Base-by-base conservation (phyloP, 2,329 filamentous ascomycete species). In the Cadophora sp. region DNA sequence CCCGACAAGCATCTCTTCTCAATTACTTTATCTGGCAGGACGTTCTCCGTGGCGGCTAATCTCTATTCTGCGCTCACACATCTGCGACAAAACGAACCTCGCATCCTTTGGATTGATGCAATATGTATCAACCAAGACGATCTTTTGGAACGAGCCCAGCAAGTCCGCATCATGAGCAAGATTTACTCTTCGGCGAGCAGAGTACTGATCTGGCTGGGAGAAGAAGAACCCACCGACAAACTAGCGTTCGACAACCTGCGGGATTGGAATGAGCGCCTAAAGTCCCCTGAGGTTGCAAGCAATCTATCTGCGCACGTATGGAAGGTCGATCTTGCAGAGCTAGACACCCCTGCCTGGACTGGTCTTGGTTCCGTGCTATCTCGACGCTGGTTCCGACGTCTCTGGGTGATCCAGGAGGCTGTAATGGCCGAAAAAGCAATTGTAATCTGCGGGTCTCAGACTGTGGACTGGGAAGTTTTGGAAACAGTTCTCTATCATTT, bases 51-150 rank as follows among this genome's bases (percentile, higher is more conserved):
- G 12, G 31, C 53, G 3, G 16, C 27, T 3, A 58, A 58, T n/a
- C 53, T 58, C 26, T 58, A 34, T 12, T 31, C 16, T n/a, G 53
- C 53, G 2, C 53, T 58, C 53, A 58, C 5, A 24, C 53, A n/a
- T 11, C 53, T 58, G 1, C 53, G 26, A 19, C 27, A 31, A n/a
- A 7, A 31, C 2, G 11, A 58, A 27, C 31, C 31, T 34, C 48
- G 62, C 5, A 56, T 37, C 6, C 58, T 66, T n/a, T 76, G 74
- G 73, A 72, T 75, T 53, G 74, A 76, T 58, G 71, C 73, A 8
- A n/a, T 76, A 16, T 72, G 70, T 53, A 75, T 76, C 68, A 72
- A 75, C 43, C 75, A 76, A 66, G 16, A 48, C 4, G 69, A 76
- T 43, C 65, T 71, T 12, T 16, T 37, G 4, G 74, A 76, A 34